Evolutionary conservation across 1,139 yeast species (phyloP), one percentile per base, ranked within the genome.

Genomic region (Pichia sp.): DNA sequence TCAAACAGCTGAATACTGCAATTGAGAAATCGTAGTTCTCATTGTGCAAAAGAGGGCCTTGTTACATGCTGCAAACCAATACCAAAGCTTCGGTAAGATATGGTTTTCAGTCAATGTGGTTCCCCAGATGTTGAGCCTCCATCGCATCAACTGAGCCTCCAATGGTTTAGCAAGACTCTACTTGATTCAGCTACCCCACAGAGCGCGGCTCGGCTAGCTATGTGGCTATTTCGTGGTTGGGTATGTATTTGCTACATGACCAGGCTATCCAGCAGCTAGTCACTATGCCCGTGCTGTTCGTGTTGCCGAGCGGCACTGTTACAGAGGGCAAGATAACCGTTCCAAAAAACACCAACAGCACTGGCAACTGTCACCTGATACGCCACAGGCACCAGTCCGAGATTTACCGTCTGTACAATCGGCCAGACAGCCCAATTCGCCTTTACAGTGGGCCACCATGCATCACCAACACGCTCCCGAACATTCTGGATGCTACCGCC

Each of bases 391-490:
- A 84, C 72, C 12, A 82, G 53, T 35, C 74, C 69, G 54, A 89
- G 84, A 60, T 89, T 89, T 44, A 77, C 53, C 38, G 74, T 48
- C 61, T 88, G 96, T 53, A 88, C 79, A 0, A 74, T 65, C 0
- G 96, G 96, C 96, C 96, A 88, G 8, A 88, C 82, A 36, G 69
- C 51, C 95, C 95, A 88, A 58, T 85, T 86, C 25, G 82, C 72
- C 25, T 64, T 48, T 34, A 85, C 61, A 0, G 94, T 84, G 5
- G 64, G 61, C 74, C 74, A 68, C 74, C 79, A 79, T 43, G 74
- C 72, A 14, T 64, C 60, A 2, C 60, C 34, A 23, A 80, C 56
- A 47, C 75, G 77, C 4, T 50, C 37, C 34, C 56, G 52, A 4
- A 72, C 63, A 12, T 66, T 68, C 9, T 58, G 55, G 6, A 62